These are phyloP conservation scores for Malus domestica DNA, from an alignment of 306 rosid genomes.

Conservation along the genomic window DNA sequence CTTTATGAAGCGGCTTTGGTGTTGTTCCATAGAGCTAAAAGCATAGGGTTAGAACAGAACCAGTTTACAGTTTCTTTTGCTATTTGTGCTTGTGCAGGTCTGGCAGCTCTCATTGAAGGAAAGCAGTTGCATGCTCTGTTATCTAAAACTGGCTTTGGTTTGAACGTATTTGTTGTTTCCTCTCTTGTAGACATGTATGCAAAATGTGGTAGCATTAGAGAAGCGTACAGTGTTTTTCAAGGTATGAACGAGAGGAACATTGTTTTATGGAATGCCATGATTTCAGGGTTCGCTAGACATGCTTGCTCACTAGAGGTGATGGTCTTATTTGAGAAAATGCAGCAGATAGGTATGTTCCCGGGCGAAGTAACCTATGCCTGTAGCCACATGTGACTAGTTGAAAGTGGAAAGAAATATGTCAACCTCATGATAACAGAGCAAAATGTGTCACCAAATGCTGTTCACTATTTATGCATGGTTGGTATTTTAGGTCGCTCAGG, in stretches of 20 bases:
- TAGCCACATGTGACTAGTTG: conserved; percentile 71
- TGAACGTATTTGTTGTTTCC: conserved; percentile 44
- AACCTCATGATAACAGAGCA: conserved; percentile 55
- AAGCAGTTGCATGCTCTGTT: conserved; percentile 63
- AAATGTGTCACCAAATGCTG: conserved; percentile 49
- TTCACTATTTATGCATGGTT: conserved; percentile 74
- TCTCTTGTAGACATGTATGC: conserved; percentile 84
- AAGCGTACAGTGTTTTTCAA: conserved; percentile 57
- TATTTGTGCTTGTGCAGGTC: conserved; percentile 69
- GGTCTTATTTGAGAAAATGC: conserved; percentile 88
- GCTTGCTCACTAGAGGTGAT: conserved; percentile 53
- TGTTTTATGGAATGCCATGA: conserved; percentile 76
- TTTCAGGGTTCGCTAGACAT: conserved; percentile 75
- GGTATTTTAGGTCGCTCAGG: conserved; percentile 80
- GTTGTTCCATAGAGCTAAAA: conserved; percentile 48
- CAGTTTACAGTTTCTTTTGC: conserved; percentile 62
- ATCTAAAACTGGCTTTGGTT: conserved; percentile 53
- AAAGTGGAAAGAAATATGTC: conserved; percentile 59
- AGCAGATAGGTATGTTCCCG: conserved; percentile 54
- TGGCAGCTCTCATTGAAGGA: conserved; percentile 69
- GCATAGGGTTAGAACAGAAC: conserved; percentile 38
- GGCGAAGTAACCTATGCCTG: conserved; percentile 76
- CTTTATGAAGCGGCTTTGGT: conserved; percentile 63
- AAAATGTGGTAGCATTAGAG: conserved; percentile 71
- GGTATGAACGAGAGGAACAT: conserved; percentile 38